Percentiles rank a stretch among this genome's conserved stretches.
Evolutionary conservation across 1,139 yeast genomes (phyloP).

Genomic region (Geotrichum macrosporum): DNA sequence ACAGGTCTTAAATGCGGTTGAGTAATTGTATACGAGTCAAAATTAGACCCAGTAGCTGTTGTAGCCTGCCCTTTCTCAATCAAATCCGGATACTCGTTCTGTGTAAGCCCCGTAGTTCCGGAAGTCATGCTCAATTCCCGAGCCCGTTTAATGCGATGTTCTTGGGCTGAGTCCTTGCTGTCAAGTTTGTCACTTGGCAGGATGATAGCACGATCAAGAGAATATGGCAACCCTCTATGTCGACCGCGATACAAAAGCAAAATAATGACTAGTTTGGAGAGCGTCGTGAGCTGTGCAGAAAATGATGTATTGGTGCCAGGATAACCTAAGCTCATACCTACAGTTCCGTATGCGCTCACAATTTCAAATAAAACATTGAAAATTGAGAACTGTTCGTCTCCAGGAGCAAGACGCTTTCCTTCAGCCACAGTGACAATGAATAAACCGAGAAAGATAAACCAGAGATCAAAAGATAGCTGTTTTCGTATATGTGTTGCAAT

Average conservation of each 20-base stretch:
- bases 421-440: conserved; percentile 86
- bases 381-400: too few relatives aligned
- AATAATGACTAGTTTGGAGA: conserved; percentile 79
- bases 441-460: conserved; percentile 86
- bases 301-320: conserved; percentile 65
- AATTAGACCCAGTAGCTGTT: not conserved
- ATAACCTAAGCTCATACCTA: conserved; percentile 84
- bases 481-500: conserved; percentile 85
- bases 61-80: not conserved
- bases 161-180: conserved; percentile 53
- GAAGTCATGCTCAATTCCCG: conserved; percentile 21
- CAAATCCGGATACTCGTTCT: not conserved
- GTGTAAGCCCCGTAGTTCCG: too few relatives aligned
- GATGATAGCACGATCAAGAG: conserved; percentile 91
- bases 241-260: conserved; percentile 93
- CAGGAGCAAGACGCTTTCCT: too few relatives aligned
- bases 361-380: conserved; percentile 78
- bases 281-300: conserved; percentile 60
- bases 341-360: conserved; percentile 94
- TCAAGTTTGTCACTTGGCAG: conserved; percentile 69
- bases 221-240: conserved; percentile 93
- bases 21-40: not conserved
- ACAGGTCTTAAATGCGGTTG: not conserved
- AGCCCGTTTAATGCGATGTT: conserved; percentile 25
- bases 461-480: conserved; percentile 88